A percentile compares a stretch with the other conserved stretches of the same genome.
These are phyloP conservation scores for Boletus patriciae DNA, from an alignment of 768 basidiomycete species.

Conservation along the genomic window DNA sequence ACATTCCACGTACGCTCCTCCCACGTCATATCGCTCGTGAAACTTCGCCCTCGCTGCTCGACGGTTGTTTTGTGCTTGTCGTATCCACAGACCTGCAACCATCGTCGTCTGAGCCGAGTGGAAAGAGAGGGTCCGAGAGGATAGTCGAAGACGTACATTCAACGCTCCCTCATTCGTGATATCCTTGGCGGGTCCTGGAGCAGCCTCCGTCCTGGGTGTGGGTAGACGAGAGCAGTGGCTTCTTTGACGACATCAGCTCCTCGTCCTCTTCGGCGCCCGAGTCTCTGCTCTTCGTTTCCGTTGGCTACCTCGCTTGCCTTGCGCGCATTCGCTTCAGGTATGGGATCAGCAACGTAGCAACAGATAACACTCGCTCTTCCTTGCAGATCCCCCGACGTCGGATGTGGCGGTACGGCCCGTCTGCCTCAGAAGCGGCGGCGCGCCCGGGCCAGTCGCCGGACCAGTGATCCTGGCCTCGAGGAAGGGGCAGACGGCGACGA, in stretches of 20 bases:
- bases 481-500: constrained; percentile 34
- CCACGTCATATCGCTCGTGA: constrained; percentile 52
- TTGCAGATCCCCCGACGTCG: background rate
- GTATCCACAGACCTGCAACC: background rate
- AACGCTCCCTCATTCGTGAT: background rate
- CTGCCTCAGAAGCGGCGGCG: constrained; percentile 65
- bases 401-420: constrained; percentile 31
- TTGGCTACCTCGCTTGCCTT: background rate
- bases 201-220: background rate
- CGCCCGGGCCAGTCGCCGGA: constrained; percentile 10
- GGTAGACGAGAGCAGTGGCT: background rate
- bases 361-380: constrained; percentile 1
- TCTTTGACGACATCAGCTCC: background rate
- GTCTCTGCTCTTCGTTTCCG: constrained; percentile 5
- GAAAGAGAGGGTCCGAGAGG: background rate
- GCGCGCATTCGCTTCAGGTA: constrained; percentile 1
- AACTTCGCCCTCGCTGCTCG: constrained; percentile 33
- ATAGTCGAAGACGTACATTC: background rate
- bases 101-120: background rate
- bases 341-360: background rate
- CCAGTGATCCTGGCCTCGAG: constrained; percentile 39
- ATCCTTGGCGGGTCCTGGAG: background rate
- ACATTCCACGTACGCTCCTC: constrained; percentile 87
- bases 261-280: background rate
- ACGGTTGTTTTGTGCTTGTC: constrained; percentile 26